Percentiles rank a stretch among this genome's conserved stretches.
Conservation (phyloP, 2,329 filamentous ascomycete species). For the Colletotrichum orbiculare region DNA sequence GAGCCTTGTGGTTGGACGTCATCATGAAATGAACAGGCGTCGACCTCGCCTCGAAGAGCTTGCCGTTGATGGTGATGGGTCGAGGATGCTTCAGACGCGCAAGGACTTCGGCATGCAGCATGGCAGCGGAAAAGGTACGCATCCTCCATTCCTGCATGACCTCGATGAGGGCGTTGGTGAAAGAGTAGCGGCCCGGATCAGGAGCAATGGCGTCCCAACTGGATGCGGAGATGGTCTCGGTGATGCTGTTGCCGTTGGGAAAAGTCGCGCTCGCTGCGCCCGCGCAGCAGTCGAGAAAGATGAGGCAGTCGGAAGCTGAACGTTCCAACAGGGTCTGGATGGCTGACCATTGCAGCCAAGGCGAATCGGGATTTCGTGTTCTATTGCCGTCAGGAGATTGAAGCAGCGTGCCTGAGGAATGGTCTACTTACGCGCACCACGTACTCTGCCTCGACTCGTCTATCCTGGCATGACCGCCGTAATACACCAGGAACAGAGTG, state of each 20-base stretch:
- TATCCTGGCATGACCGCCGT: conserved; percentile 69
- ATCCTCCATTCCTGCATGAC: conserved; percentile 67
- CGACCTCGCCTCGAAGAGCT: conserved; percentile 66
- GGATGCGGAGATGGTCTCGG: conserved; percentile 70
- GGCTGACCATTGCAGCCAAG: conserved; percentile 70
- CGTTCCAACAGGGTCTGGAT: conserved; percentile 69
- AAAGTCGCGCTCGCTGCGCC: conserved; percentile 70
- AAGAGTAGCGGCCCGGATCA: conserved; percentile 68
- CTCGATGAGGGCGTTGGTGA: conserved; percentile 69
- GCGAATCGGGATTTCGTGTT: conserved; percentile 62
- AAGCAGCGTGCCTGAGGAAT: not conserved
- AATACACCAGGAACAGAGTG: conserved; percentile 68
- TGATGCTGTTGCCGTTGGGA: conserved; percentile 67
- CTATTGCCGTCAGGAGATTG: conserved; percentile 41
- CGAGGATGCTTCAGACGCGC: conserved; percentile 70
- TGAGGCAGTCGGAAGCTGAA: conserved; percentile 67
- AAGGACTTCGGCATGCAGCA: conserved; percentile 70
- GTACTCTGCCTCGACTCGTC: conserved; percentile 70
- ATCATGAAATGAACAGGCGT: conserved; percentile 73
- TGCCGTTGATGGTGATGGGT: conserved; percentile 67
- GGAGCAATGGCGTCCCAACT: conserved; percentile 72
- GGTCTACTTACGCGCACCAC: conserved; percentile 65
- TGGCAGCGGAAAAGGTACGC: conserved; percentile 67
- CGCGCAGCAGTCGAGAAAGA: conserved; percentile 69
- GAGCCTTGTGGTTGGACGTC: conserved; percentile 68